phyloP scores from a whole-genome alignment of 495 filamentous ascomycete species.

The Chaetomidium leptoderma region DNA sequence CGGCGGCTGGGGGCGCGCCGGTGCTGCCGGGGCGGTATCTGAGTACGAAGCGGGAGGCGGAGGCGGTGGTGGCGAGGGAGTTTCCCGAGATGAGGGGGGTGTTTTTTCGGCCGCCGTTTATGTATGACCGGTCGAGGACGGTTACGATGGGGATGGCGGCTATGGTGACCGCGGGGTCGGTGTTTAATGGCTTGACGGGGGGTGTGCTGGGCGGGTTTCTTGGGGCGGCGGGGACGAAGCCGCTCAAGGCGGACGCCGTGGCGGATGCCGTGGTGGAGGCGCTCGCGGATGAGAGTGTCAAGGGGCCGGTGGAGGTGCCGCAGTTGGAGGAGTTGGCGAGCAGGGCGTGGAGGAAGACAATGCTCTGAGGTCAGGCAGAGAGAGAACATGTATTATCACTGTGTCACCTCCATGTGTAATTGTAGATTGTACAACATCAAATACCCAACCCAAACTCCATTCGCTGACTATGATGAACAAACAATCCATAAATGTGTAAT shows the following conservation, averaged over 20 bases:
- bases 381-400: slow-evolving; percentile 5
- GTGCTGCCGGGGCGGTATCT: slow-evolving; percentile 83
- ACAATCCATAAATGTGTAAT: slow-evolving; percentile 15
- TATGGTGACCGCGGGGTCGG: slow-evolving; percentile 59
- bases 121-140: slow-evolving; percentile 78
- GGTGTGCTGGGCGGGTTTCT: slow-evolving; percentile 67
- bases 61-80: slow-evolving; percentile 64
- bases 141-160: slow-evolving; percentile 83
- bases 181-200: slow-evolving; percentile 69
- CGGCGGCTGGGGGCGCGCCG: slow-evolving; percentile 78
- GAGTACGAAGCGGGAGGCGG: slow-evolving; percentile 85
- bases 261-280: slow-evolving; percentile 81
- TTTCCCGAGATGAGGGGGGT: slow-evolving; percentile 72
- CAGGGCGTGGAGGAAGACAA: slow-evolving; percentile 73
- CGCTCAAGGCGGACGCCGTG: slow-evolving; percentile 78
- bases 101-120: slow-evolving; percentile 79
- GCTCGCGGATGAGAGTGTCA: slow-evolving; percentile 62
- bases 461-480: slow-evolving; percentile 12
- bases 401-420: slow-evolving; percentile 2
- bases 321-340: slow-evolving; percentile 69
- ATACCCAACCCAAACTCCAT: slow-evolving; percentile 21
- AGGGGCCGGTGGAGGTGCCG: slow-evolving; percentile 62
- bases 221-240: slow-evolving; percentile 79
- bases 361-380: slow-evolving; percentile 57
- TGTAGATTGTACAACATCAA: slow-evolving; percentile 16